phyloP scores from a whole-genome alignment of 768 basidiomycete species.

The Tephrocybe sp. region DNA sequence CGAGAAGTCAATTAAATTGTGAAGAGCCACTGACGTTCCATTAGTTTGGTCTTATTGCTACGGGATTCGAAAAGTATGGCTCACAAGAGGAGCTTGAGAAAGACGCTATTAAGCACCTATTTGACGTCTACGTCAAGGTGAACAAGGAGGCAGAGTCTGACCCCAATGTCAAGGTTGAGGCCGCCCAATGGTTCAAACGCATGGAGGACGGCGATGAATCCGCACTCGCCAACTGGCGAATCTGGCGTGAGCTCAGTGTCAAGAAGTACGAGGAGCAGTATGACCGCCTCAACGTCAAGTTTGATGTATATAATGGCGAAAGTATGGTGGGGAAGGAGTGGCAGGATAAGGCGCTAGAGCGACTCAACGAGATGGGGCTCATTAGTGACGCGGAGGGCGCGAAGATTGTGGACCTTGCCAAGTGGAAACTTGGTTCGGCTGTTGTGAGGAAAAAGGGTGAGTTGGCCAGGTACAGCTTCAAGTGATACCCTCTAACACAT shows the following conservation, averaged over 20 bases:
- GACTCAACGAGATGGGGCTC: slow-evolving; percentile 70
- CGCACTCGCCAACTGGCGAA: slow-evolving; percentile 84
- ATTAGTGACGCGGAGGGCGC: slow-evolving; percentile 80
- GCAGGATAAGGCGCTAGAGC: slow-evolving; percentile 70
- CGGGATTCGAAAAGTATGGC: slow-evolving; percentile 92
- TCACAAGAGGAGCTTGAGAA: slow-evolving; percentile 77
- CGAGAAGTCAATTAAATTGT: background rate
- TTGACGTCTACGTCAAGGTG: slow-evolving; percentile 93
- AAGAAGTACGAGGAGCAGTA: slow-evolving; percentile 89
- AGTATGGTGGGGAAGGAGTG: slow-evolving; percentile 73
- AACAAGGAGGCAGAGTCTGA: slow-evolving; percentile 81
- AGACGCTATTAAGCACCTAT: slow-evolving; percentile 94
- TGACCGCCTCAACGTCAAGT: slow-evolving; percentile 83
- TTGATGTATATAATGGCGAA: slow-evolving; percentile 93
- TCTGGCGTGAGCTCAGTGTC: slow-evolving; percentile 91
- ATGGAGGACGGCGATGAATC: slow-evolving; percentile 93
- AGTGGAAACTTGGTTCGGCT: slow-evolving; percentile 90
- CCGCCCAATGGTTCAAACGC: slow-evolving; percentile 86
- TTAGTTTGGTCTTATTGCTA: slow-evolving; percentile 84
- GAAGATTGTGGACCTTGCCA: slow-evolving; percentile 82
- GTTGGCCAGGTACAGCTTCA: slow-evolving; percentile 13
- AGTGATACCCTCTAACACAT: background rate
- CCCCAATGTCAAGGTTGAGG: slow-evolving; percentile 70
- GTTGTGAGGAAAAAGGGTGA: slow-evolving; percentile 84
- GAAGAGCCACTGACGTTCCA: background rate